Evolutionary conservation across 2,329 filamentous ascomycete genomes (phyloP), one percentile per base, ranked within the genome.

Genomic region (Cladosporium sp.): DNA sequence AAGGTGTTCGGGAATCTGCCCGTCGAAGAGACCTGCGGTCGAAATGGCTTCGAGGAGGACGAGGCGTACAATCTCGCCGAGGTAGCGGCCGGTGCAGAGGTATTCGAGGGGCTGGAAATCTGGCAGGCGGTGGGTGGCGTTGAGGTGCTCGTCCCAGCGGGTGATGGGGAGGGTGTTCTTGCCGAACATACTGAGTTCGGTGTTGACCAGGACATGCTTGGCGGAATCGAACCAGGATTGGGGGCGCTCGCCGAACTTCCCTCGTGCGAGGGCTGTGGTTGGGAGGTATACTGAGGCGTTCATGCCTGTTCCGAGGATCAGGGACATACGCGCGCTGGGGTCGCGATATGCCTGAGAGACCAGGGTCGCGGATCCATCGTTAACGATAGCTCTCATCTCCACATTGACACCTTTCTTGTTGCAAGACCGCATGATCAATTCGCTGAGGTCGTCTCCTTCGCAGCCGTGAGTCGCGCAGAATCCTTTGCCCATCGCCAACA

Each of bases 31-130:
- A 4, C 78, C 77, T 3, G 78, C 78, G 1, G 75, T 79, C 22
- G 79, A 74, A 35, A 85, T 79, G 1, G 83, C 84, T 61, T 87
- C 84, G 6, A 83, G 70, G 8, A 85, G 74, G 56, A 87, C 80
- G 25, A 87, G 71, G 13, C 84, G 78, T 5, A 84, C 79, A 51
- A 87, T 81, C 63, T 87, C 84, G 20, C 84, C 84, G 1, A 87
- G 73, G 65, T 87, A 87, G 15, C 83, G 79, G 17, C 84, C 84
- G 10, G 82, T 83, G 61, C 83, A 79, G 72, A 86, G 79, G 64
- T 86, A 83, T 65, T 87, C 84, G 58, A 87, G 76, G 1, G 84
- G 84, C 63, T 87, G 84, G 62, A 86, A 87, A 69, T 85, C 81
- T 0, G 84, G 84, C 9, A 78, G 73, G 15, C 78, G 65, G 64